Evolutionary conservation across 2,329 filamentous ascomycete species (phyloP).

Genomic region (Dichotomopilus funicola): DNA sequence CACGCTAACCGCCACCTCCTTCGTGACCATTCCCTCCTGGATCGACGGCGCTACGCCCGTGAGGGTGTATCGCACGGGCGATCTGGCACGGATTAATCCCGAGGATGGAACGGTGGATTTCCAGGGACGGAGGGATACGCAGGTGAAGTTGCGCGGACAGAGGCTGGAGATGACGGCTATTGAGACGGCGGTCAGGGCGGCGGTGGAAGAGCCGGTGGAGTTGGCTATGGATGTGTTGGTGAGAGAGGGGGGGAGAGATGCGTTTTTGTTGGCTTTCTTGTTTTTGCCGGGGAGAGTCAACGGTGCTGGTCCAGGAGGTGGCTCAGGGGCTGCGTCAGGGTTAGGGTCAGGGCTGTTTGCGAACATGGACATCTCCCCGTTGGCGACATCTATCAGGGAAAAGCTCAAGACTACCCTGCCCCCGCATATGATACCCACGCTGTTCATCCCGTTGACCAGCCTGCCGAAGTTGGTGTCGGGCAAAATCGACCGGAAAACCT

Average conservation of each 20-base stretch:
- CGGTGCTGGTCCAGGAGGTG: neutral
- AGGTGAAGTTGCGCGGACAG: slow-evolving; percentile 48
- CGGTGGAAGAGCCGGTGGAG: slow-evolving; percentile 5
- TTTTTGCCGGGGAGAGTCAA: slow-evolving; percentile 3
- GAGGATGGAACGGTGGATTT: slow-evolving; percentile 31
- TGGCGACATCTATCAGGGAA: slow-evolving; percentile 28
- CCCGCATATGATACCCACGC: slow-evolving; percentile 42
- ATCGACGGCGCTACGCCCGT: neutral
- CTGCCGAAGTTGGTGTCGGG: slow-evolving; percentile 43
- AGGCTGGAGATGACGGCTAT: slow-evolving; percentile 36
- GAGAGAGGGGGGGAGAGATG: slow-evolving; percentile 1
- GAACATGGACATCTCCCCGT: slow-evolving; percentile 10
- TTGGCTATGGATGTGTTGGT: slow-evolving; percentile 2
- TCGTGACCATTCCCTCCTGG: slow-evolving; percentile 25
- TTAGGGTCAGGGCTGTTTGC: slow-evolving; percentile 4
- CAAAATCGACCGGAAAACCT: slow-evolving; percentile 42
- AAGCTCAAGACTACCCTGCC: slow-evolving; percentile 32
- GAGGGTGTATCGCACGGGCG: slow-evolving; percentile 36
- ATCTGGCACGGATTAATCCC: slow-evolving; percentile 31
- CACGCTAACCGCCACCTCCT: slow-evolving; percentile 39
- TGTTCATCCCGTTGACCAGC: slow-evolving; percentile 37
- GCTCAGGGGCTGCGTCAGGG: neutral
- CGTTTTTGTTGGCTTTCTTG: slow-evolving; percentile 9
- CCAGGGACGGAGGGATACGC: slow-evolving; percentile 43
- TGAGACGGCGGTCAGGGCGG: slow-evolving; percentile 7